phyloP scores from a whole-genome alignment of 257 asterid genomes.

The Lithospermum erythrorhizon region DNA sequence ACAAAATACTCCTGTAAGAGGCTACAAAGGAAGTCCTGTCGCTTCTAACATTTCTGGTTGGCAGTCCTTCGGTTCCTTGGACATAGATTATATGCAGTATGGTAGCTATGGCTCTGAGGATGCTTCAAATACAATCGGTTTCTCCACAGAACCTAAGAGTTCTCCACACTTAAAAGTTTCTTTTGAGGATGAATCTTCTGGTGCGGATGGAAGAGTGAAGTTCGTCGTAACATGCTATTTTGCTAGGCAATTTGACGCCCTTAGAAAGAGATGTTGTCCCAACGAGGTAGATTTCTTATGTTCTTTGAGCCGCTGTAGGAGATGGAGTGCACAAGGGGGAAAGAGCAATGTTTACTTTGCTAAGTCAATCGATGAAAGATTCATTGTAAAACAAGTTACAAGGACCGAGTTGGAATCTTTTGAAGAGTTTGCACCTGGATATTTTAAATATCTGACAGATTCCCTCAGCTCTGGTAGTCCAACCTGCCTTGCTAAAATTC shows the following conservation, averaged over 20 bases:
- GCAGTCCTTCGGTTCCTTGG: conserved; percentile 60
- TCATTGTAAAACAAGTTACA: conserved; percentile 79
- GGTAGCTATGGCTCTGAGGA: conserved; percentile 52
- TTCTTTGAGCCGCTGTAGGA: conserved; percentile 73
- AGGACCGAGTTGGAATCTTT: conserved; percentile 92
- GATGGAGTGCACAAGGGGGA: conserved; percentile 97
- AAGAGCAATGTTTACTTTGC: conserved; percentile 95
- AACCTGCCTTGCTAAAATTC: conserved; percentile 90
- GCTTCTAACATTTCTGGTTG: conserved; percentile 50
- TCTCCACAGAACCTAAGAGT: conserved; percentile 33
- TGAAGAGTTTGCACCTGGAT: conserved; percentile 61
- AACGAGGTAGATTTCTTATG: conserved; percentile 55
- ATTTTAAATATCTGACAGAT: conserved; percentile 62
- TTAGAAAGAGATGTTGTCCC: conserved; percentile 72
- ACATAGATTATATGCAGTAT: conserved; percentile 44
- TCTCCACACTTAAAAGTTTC: conserved; percentile 71
- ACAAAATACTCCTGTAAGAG: conserved; percentile 27
- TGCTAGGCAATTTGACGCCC: conserved; percentile 71
- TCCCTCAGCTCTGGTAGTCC: conserved; percentile 68
- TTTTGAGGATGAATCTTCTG: conserved; percentile 54
- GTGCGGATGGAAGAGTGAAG: conserved; percentile 41
- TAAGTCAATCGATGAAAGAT: conserved; percentile 73
- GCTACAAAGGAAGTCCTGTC: conserved; percentile 25
- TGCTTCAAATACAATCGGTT: conserved; percentile 27
- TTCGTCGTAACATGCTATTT: conserved; percentile 81